These are phyloP conservation scores for Moesziomyces aphidis DNA, from an alignment of 1,284 basidiomycete species.

Conservation along the genomic window DNA sequence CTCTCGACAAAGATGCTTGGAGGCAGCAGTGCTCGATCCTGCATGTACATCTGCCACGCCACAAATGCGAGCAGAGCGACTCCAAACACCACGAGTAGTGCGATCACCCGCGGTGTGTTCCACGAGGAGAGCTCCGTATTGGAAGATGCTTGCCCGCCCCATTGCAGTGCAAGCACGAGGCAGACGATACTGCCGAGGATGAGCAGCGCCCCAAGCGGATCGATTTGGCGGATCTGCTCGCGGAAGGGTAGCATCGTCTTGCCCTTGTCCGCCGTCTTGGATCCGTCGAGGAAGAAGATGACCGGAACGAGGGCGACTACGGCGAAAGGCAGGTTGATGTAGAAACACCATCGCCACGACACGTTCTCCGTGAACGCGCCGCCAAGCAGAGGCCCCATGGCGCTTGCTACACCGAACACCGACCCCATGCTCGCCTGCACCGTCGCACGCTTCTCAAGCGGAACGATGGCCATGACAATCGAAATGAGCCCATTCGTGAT, in stretches of 20 bases:
- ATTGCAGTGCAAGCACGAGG: conserved; percentile 23
- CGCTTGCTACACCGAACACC: conserved; percentile 57
- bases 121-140: conserved; percentile 1
- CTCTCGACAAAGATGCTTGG: conserved; percentile 16
- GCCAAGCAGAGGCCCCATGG: conserved; percentile 65
- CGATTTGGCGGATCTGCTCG: conserved; percentile 17
- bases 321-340: conserved; percentile 30
- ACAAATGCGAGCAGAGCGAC: conserved; percentile 17
- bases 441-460: conserved; percentile 68
- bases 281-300: conserved; percentile 23
- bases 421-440: conserved; percentile 66
- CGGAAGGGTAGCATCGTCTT: conserved; percentile 11
- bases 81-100: conserved; percentile 14
- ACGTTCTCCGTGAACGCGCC: conserved; percentile 64
- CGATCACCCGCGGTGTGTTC: conserved; percentile 13
- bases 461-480: conserved; percentile 69
- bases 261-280: conserved; percentile 15
- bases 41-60: conserved; percentile 20
- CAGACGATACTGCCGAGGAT: conserved; percentile 62
- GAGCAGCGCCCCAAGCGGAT: conserved; percentile 65
- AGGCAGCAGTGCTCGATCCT: conserved; percentile 16
- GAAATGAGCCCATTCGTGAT: conserved; percentile 71
- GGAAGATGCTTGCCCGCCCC: conserved; percentile 15
- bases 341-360: conserved; percentile 66
- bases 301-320: conserved; percentile 14